Evolutionary conservation across 306 rosid genomes (phyloP).

Genomic region (Pterocarpus santalinus): DNA sequence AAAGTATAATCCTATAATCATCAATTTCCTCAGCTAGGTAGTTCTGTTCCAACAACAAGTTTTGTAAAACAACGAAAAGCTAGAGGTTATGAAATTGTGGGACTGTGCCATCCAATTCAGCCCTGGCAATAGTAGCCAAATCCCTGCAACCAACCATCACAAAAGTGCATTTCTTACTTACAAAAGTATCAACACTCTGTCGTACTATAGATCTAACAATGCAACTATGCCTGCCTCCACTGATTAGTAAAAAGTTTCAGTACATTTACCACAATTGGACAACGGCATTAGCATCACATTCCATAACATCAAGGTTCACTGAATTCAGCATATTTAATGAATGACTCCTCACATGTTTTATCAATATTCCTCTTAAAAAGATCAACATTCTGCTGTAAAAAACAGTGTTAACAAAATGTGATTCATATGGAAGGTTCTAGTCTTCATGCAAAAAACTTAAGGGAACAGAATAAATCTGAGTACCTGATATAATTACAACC

Average conservation of each 20-base stretch:
- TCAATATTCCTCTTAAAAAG: background rate
- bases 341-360: background rate
- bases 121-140: background rate
- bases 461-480: background rate
- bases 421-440: background rate
- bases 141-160: background rate
- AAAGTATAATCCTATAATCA: background rate
- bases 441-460: too few species aligned
- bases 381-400: background rate
- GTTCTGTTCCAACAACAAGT: background rate
- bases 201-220: background rate
- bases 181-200: background rate
- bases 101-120: background rate
- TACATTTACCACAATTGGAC: background rate
- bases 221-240: background rate
- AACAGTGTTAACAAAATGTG: background rate
- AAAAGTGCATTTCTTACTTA: background rate
- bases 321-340: background rate
- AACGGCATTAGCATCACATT: background rate
- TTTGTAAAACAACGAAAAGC: background rate
- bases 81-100: background rate
- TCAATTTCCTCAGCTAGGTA: conserved; percentile 1
- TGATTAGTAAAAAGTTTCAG: background rate
- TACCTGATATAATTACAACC: background rate
- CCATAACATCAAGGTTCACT: background rate